Conservation (phyloP, 257 asterid species). For the Parsonsia alboflavescens region DNA sequence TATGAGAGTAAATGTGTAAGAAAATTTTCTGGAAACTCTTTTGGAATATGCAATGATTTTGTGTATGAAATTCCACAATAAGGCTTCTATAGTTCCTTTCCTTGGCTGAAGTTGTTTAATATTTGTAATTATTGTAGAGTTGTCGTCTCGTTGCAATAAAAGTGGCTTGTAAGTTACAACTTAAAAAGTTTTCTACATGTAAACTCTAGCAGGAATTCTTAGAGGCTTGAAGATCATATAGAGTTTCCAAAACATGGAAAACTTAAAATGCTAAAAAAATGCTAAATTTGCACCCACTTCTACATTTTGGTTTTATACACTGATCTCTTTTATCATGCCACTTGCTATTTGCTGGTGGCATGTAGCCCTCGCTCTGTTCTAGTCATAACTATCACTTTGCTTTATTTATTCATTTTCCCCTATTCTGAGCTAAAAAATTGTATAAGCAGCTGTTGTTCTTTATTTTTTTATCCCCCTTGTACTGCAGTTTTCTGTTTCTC, state of each 20-base stretch:
- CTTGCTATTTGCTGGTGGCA: no score
- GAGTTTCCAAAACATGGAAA: neutral
- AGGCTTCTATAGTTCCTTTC: neutral
- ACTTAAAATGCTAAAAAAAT: neutral
- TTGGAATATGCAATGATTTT: neutral
- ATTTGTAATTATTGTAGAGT: neutral
- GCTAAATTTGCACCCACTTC: neutral
- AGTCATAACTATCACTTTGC: neutral
- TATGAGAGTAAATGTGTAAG: no score
- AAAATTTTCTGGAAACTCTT: neutral
- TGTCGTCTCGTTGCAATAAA: neutral
- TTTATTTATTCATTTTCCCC: neutral
- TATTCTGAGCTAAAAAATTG: neutral
- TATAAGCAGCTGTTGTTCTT: neutral
- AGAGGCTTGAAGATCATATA: neutral
- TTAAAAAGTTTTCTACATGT: neutral
- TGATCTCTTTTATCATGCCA: neutral
- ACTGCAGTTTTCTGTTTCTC: conserved; percentile 3
- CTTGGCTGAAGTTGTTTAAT: neutral
- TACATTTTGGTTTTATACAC: neutral
- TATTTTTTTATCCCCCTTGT: neutral
- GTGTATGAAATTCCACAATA: neutral
- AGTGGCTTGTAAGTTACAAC: neutral
- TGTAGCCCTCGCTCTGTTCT: no score
- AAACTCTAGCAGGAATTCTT: neutral